phyloP scores from a whole-genome alignment of 1,284 basidiomycete genomes.

The Trichosporon coremiiforme region DNA sequence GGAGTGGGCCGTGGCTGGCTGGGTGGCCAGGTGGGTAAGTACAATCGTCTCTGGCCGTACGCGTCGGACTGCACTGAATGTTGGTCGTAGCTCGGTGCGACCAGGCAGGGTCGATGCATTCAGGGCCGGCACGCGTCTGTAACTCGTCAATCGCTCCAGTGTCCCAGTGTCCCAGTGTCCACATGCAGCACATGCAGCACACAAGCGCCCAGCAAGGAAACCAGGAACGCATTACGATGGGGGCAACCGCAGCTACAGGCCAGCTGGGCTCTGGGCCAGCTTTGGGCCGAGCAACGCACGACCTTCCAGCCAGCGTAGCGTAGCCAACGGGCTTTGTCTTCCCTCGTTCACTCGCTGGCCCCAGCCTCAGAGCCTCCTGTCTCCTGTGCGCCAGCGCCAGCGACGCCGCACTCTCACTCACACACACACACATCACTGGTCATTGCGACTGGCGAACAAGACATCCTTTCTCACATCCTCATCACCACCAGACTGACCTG shows the following conservation, averaged over 20 bases:
- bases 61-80: no score
- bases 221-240: background rate
- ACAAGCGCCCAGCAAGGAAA: background rate
- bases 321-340: background rate
- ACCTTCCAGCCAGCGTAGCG: no score
- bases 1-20: background rate
- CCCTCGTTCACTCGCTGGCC: background rate
- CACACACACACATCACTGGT: background rate
- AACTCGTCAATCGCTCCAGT: conserved; percentile 7
- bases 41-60: background rate
- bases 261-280: no score
- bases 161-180: no score
- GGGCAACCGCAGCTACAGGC: background rate
- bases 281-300: no score
- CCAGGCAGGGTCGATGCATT: background rate
- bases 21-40: no score
- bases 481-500: background rate
- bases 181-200: no score
- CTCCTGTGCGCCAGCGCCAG: background rate
- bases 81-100: background rate
- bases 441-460: no score
- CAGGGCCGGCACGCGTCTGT: conserved; percentile 16
- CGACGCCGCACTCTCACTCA: conserved; percentile 1
- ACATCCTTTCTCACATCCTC: conserved; percentile 6
- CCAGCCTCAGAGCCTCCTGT: background rate